Conservation (phyloP, 192 early-diverging fungal species). For the Coemansia guatemalensis region DNA sequence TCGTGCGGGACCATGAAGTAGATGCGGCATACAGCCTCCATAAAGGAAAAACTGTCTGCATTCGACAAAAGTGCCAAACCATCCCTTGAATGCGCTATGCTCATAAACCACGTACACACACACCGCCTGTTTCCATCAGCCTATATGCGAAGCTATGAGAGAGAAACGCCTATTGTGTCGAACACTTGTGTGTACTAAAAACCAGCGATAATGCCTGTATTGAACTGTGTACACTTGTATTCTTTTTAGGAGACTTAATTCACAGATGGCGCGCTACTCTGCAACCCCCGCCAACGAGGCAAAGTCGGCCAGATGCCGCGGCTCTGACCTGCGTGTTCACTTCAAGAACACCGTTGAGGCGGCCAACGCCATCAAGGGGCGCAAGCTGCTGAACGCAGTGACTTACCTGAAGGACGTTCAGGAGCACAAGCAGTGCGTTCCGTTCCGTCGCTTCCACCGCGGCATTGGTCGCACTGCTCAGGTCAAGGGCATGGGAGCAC, state of each 20-base stretch:
- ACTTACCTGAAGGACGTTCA: slow-evolving; percentile 91
- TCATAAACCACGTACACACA: too few species aligned
- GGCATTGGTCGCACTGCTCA: slow-evolving; percentile 97
- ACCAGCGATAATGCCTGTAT: too few species aligned
- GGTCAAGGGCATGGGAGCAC: slow-evolving; percentile 85
- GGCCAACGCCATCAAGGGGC: slow-evolving; percentile 88
- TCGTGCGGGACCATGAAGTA: too few species aligned
- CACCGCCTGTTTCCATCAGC: too few species aligned
- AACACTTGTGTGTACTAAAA: too few species aligned
- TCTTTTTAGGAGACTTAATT: slow-evolving; percentile 21
- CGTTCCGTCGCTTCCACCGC: slow-evolving; percentile 96
- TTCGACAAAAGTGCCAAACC: too few species aligned
- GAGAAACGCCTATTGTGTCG: too few species aligned
- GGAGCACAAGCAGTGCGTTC: slow-evolving; percentile 96
- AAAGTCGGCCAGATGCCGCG: slow-evolving; percentile 87
- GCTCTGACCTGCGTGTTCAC: slow-evolving; percentile 89
- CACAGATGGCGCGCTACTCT: slow-evolving; percentile 77
- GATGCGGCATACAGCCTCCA: too few species aligned
- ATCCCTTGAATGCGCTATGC: too few species aligned
- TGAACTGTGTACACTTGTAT: neutral
- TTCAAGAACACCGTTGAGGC: slow-evolving; percentile 99
- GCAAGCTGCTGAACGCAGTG: slow-evolving; percentile 90
- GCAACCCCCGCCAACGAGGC: slow-evolving; percentile 77
- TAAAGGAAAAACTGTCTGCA: too few species aligned
- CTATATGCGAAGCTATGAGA: too few species aligned